Base-by-base conservation (phyloP, 2,329 filamentous ascomycete genomes). In the Penicillium freii region DNA sequence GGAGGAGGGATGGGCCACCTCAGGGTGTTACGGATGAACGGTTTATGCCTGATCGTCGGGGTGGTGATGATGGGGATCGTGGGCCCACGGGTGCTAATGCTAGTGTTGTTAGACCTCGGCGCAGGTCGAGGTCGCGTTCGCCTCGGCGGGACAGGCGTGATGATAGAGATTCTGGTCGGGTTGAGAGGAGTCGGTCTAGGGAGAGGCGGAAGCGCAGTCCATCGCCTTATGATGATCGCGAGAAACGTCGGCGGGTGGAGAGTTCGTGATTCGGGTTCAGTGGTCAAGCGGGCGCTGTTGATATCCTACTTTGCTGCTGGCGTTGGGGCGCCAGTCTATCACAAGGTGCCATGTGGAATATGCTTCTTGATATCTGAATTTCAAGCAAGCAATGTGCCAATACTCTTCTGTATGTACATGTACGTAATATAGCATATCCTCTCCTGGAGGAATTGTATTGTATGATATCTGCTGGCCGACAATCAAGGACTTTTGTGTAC, bases 21-120 rank as follows among this genome's bases (percentile, higher is more conserved):
- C 61, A 72, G 50, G 77, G 74, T 13, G 65, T 79, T 48, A 74
- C 69, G 5, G 78, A 81, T 56, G 78, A 80, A 57, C 66, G 78
- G 47, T 81, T 80, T 62, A 63, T 78, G 58, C 77, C 78, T 53
- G 78, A 80, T 62, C 70, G 69, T 39, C 65, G 68, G 8, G 68
- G 73, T 53, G 68, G 74, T n/a, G 69, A 69, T 8, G 64, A 58
- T 21, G 49, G 36, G 46, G 60, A 39, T 64, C 68, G 7, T 63
- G 75, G 74, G 9, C 75, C 76, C 10, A 79, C 75, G 3, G 78
- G 78, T 34, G 78, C 78, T 8, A 81, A 81, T 71, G 76, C 77
- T 27, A 77, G 73, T 59, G 69, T 65, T 29, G 71, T 81, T 23
- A 71, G 72, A 39, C 69, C 74, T 51, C 68, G 77, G 52, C 69